Base-by-base conservation (phyloP, 805 yeast genomes). In the Debaryomyces tyrocola region DNA sequence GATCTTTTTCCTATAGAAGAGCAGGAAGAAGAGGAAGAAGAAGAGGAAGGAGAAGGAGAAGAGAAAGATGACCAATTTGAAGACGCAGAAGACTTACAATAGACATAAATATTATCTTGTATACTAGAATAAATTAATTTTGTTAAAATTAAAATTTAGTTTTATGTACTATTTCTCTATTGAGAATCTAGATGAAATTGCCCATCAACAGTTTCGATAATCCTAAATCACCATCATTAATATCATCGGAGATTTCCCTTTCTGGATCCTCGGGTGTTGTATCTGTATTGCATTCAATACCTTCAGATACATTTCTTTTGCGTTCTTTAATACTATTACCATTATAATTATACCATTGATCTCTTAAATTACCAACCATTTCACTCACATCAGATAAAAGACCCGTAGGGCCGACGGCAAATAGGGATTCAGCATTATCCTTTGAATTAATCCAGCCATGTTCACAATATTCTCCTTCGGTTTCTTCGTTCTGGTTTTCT, bases 321-420 rank as follows among this genome's bases (percentile, higher is more conserved):
- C 10, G 10, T 18, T 40, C 38, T 18, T 43, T 46, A n/a, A n/a
- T n/a, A 6, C 43, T 45, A 6, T 36, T 40, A 28, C 17, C 38
- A 15, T 47, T 42, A 41, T 45, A 44, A 35, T 53, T 62, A 46
- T 50, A 57, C 64, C 70, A 63, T 46, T 64, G 73, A 39, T 72
- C 69, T 48, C 66, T 65, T 44, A 80, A 66, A 42, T 67, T 71
- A 12, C 77, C 82, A 33, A 81, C 66, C 67, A 78, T 68, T 46
- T 83, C 89, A 36, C 84, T 78, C 4, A 85, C 78, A 15, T 86
- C 83, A 18, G 83, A 75, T 17, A 85, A 66, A 70, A 85, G 68
- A 0, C 91, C 90, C 0, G 91, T 81, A 0, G 90, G 87, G 0
- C 91, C 91, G 33, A 83, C 84, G 1, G 70, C 67, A 58, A 68